Conservation (phyloP, 208 protist species). For the Herpetomonas muscarum region DNA sequence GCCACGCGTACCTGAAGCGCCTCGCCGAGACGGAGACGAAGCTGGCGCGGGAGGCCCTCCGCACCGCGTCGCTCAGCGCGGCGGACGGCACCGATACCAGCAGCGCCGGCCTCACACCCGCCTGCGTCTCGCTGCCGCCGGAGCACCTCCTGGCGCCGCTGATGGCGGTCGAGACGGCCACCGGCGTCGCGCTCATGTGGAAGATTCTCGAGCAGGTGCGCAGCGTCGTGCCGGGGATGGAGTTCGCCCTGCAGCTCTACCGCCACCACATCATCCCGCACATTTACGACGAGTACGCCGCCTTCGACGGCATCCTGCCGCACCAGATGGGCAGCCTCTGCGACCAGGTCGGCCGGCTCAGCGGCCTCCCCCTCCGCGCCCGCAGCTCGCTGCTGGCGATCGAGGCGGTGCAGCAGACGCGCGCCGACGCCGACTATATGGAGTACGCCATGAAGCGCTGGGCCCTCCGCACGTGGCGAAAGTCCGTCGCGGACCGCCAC, state of each 20-base stretch:
- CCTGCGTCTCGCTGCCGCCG: constrained; percentile 50
- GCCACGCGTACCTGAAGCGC: constrained; percentile 14
- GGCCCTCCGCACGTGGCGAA: constrained; percentile 68
- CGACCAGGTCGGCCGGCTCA: constrained; percentile 70
- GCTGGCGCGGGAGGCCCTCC: constrained; percentile 13
- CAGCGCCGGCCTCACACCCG: constrained; percentile 15
- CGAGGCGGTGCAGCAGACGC: constrained; percentile 27
- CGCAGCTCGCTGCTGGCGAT: constrained; percentile 19
- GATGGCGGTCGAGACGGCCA: constrained; percentile 64
- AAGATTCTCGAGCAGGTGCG: constrained; percentile 65
- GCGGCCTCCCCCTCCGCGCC: constrained; percentile 44
- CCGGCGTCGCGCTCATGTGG: constrained; percentile 58
- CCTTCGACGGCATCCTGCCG: constrained; percentile 33
- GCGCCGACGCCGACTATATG: constrained; percentile 58
- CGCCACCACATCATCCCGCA: constrained; percentile 69
- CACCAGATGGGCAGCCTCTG: constrained; percentile 40
- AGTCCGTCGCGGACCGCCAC: constrained; percentile 16
- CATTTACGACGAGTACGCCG: constrained; percentile 62
- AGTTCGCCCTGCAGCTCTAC: constrained; percentile 59
- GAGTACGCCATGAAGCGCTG: constrained; percentile 60
- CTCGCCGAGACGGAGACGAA: constrained; percentile 21
- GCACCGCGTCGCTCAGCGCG: constrained; percentile 4
- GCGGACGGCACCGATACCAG: background rate
- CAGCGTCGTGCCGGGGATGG: constrained; percentile 38
- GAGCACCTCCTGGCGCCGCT: constrained; percentile 47